phyloP scores from a whole-genome alignment of 257 asterid species.

The Nicotiana noctiflora region DNA sequence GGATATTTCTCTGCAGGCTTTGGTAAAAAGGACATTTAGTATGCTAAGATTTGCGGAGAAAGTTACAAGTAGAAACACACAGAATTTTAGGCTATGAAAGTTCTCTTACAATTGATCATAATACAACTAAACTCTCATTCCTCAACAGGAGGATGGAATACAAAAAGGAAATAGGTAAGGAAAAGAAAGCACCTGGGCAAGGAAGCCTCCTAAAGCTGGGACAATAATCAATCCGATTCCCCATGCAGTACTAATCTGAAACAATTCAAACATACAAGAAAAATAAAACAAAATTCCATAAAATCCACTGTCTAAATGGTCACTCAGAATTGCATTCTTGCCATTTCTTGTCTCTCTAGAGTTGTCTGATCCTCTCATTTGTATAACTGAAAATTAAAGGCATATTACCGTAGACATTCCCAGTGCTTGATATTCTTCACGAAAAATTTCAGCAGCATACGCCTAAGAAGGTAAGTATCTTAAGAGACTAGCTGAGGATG shows the following conservation, averaged over 20 bases:
- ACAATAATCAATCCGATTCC: conserved; percentile 66
- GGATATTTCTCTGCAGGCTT: conserved; percentile 12
- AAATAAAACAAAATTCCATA: conserved; percentile 1
- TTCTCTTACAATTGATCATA: not conserved
- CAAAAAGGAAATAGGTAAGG: not conserved
- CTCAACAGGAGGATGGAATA: not conserved
- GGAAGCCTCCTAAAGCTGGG: conserved; percentile 72
- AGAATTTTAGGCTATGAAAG: not conserved
- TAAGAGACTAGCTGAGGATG: not conserved
- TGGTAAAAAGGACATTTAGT: not conserved
- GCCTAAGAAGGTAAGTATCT: conserved; percentile 38
- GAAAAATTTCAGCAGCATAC: conserved; percentile 69
- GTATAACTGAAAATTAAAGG: not conserved
- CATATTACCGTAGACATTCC: conserved; percentile 61
- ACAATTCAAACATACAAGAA: not conserved
- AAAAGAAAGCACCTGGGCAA: conserved; percentile 52
- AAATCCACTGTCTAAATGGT: not conserved
- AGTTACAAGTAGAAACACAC: not conserved
- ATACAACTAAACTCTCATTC: not conserved
- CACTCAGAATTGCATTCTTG: not conserved
- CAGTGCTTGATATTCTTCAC: conserved; percentile 42
- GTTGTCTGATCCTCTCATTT: not conserved
- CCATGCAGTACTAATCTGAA: conserved; percentile 71
- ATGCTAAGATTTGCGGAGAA: not conserved
- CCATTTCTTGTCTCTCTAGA: not conserved